These are phyloP conservation scores for Colletotrichum graminicola DNA, from an alignment of 2,329 filamentous ascomycete species.

Conservation along the genomic window DNA sequence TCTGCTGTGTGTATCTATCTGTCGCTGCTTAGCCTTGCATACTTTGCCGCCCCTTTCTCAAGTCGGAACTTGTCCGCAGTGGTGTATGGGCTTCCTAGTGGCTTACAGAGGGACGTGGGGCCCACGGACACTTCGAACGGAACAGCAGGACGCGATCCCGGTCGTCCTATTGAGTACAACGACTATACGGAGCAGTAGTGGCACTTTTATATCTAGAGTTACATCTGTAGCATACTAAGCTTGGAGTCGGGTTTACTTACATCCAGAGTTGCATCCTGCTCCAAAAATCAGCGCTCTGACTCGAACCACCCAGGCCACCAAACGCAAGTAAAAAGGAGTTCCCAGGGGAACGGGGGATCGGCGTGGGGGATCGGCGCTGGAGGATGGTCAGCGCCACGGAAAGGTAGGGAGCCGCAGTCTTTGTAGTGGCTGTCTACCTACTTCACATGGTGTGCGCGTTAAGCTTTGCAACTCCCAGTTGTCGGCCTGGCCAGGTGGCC, in stretches of 20 bases:
- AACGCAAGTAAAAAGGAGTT: not conserved
- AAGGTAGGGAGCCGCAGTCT: slow-evolving; percentile 3
- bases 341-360: not conserved
- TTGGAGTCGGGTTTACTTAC: not conserved
- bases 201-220: not conserved
- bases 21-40: slow-evolving; percentile 16
- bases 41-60: slow-evolving; percentile 21
- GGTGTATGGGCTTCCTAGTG: not conserved
- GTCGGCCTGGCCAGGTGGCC: slow-evolving; percentile 9
- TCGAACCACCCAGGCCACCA: not conserved
- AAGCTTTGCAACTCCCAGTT: slow-evolving; percentile 28
- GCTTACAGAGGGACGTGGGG: slow-evolving; percentile 10
- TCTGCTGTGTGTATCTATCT: not conserved
- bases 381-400: not conserved
- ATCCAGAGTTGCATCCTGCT: not conserved
- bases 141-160: slow-evolving; percentile 7
- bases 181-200: not conserved
- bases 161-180: slow-evolving; percentile 13
- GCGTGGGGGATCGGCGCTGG: not conserved
- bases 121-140: slow-evolving; percentile 19
- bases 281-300: not conserved
- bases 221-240: not conserved
- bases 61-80: slow-evolving; percentile 16
- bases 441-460: not conserved
- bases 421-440: not conserved